Evolutionary conservation across 371 early-diverging fungal genomes (phyloP).

Genomic region (Mortierella sp.): DNA sequence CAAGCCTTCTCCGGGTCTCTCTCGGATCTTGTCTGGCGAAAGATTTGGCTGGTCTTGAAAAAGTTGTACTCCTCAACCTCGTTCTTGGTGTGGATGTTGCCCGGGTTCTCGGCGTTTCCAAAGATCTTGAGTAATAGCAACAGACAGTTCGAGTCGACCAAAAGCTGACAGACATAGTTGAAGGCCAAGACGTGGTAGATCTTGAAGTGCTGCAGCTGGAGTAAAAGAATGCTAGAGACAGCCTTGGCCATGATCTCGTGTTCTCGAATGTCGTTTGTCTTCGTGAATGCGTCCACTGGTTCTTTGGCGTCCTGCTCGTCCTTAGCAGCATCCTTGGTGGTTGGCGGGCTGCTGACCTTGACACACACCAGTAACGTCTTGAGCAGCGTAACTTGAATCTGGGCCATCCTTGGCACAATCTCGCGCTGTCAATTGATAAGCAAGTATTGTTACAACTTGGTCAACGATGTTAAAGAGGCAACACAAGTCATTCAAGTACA

Average conservation of each 20-base stretch:
- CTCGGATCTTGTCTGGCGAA: conserved; percentile 26
- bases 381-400: conserved; percentile 50
- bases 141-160: conserved; percentile 87
- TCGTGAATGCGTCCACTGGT: conserved; percentile 43
- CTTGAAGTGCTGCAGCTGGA: conserved; percentile 80
- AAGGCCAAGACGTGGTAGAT: conserved; percentile 80
- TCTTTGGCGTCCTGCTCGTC: conserved; percentile 40
- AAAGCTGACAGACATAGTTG: conserved; percentile 82
- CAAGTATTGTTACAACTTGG: neutral
- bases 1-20: conserved; percentile 28
- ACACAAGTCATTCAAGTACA: neutral
- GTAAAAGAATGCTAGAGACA: conserved; percentile 76
- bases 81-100: conserved; percentile 65
- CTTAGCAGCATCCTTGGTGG: conserved; percentile 41
- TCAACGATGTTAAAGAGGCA: neutral
- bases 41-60: conserved; percentile 44
- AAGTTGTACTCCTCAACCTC: conserved; percentile 71
- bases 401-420: conserved; percentile 55
- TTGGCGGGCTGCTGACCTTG: conserved; percentile 43
- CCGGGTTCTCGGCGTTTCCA: conserved; percentile 79
- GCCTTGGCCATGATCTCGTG: conserved; percentile 83
- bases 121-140: conserved; percentile 86
- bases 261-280: conserved; percentile 51
- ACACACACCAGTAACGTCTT: conserved; percentile 55
- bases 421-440: conserved; percentile 20